A percentile compares a stretch with the other conserved stretches of the same genome.
phyloP scores from a whole-genome alignment of 2,329 filamentous ascomycete genomes.

The Colletotrichum spaethianum region DNA sequence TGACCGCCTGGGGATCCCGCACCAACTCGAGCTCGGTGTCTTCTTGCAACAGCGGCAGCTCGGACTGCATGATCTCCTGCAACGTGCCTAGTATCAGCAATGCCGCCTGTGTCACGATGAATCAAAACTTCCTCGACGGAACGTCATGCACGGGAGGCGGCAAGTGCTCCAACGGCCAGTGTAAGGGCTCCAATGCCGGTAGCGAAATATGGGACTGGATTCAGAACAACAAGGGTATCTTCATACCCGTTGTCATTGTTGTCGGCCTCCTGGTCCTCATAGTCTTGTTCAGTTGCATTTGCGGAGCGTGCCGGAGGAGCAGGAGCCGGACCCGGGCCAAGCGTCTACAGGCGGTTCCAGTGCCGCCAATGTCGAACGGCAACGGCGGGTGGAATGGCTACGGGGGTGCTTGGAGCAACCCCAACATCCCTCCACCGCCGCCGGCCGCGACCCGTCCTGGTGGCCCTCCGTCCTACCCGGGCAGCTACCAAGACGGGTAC shows the following conservation, averaged over 20 bases:
- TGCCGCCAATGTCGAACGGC: conserved; percentile 36
- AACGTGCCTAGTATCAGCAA: conserved; percentile 76
- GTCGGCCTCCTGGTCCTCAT: conserved; percentile 79
- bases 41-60: conserved; percentile 78
- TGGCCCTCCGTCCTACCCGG: conserved; percentile 19
- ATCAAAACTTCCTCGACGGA: conserved; percentile 95
- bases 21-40: conserved; percentile 82
- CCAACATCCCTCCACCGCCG: conserved; percentile 34
- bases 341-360: conserved; percentile 44
- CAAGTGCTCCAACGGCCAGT: conserved; percentile 82
- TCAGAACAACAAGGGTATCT: conserved; percentile 80
- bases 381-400: conserved; percentile 41
- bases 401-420: conserved; percentile 37
- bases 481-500: conserved; percentile 10
- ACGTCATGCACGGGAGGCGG: conserved; percentile 88
- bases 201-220: conserved; percentile 85
- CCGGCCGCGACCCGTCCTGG: conserved; percentile 30
- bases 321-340: conserved; percentile 42
- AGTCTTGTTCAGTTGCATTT: conserved; percentile 76
- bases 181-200: conserved; percentile 77
- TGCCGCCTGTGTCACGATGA: conserved; percentile 79
- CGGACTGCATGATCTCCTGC: conserved; percentile 80
- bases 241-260: conserved; percentile 83
- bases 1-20: conserved; percentile 83
- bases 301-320: conserved; percentile 55